These are phyloP conservation scores for Kwoniella sp. DNA, from an alignment of 768 basidiomycete genomes.

Conservation along the genomic window DNA sequence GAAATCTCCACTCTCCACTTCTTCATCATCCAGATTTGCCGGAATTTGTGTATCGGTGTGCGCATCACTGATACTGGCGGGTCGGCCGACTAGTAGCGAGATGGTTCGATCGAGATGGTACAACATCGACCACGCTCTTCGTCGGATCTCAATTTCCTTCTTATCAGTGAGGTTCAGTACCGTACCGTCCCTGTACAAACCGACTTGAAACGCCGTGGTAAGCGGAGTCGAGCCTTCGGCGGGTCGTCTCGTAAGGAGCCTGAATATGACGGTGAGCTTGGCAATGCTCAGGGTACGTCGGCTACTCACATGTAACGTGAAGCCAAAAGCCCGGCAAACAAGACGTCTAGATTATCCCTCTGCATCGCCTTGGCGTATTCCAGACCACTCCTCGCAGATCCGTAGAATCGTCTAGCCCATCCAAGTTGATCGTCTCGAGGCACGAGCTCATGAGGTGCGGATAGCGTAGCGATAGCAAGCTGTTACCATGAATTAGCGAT, in stretches of 20 bases:
- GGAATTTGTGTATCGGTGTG: constrained; percentile 56
- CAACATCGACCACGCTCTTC: constrained; percentile 55
- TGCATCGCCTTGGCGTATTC: constrained; percentile 56
- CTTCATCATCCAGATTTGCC: constrained; percentile 56
- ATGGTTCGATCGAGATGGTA: constrained; percentile 57
- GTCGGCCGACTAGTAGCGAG: constrained; percentile 55
- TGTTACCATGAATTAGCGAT: too few species aligned
- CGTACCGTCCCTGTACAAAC: constrained; percentile 56
- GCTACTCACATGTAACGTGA: constrained; percentile 57
- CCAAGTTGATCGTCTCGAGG: constrained; percentile 46
- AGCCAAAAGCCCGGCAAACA: constrained; percentile 55
- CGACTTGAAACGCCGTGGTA: constrained; percentile 56
- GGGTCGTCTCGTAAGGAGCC: constrained; percentile 55
- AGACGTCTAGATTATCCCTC: constrained; percentile 55
- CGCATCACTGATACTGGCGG: constrained; percentile 55
- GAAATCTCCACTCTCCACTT: constrained; percentile 52
- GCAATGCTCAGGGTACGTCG: too few species aligned
- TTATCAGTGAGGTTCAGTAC: constrained; percentile 54
- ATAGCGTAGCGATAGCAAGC: constrained; percentile 56
- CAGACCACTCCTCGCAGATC: constrained; percentile 49
- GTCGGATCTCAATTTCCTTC: constrained; percentile 55
- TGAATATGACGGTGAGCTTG: constrained; percentile 13
- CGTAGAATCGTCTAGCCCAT: constrained; percentile 56
- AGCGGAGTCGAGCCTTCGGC: constrained; percentile 57
- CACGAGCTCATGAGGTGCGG: constrained; percentile 52